A percentile compares a stretch with the other conserved stretches of the same genome.
phyloP scores from a whole-genome alignment of 2,329 filamentous ascomycete species.

The Trichoderma sp. region DNA sequence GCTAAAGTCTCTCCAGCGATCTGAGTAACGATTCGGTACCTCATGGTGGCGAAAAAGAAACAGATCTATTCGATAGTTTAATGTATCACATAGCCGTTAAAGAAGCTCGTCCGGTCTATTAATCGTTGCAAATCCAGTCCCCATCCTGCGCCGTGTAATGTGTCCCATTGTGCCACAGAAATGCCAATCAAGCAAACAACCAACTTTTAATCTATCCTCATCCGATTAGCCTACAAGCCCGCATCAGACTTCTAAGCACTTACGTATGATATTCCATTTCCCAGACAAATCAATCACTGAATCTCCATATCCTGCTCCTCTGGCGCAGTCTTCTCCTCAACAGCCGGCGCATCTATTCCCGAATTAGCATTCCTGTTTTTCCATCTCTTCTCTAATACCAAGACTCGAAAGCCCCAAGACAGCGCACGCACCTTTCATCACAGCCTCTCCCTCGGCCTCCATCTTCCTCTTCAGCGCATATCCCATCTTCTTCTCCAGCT shows the following conservation, averaged over 20 bases:
- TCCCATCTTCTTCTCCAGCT: constrained; percentile 52
- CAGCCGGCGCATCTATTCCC: constrained; percentile 23
- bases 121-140: background rate
- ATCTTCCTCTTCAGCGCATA: constrained; percentile 52
- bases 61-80: background rate
- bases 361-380: background rate
- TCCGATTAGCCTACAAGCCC: background rate
- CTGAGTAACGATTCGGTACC: background rate
- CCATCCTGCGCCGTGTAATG: constrained; percentile 9
- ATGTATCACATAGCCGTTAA: background rate
- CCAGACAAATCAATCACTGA: constrained; percentile 18
- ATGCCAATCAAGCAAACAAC: constrained; percentile 7
- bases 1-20: background rate
- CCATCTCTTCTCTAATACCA: background rate
- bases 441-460: constrained; percentile 48
- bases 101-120: background rate
- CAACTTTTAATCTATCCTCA: background rate
- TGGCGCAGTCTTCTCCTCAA: constrained; percentile 10
- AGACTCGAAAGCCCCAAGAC: background rate
- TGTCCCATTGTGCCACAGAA: constrained; percentile 11
- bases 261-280: background rate
- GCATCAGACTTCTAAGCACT: background rate
- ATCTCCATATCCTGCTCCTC: constrained; percentile 26
- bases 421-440: constrained; percentile 46
- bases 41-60: background rate